phyloP scores from a whole-genome alignment of 2,329 filamentous ascomycete species.

The Cladosporium velox region DNA sequence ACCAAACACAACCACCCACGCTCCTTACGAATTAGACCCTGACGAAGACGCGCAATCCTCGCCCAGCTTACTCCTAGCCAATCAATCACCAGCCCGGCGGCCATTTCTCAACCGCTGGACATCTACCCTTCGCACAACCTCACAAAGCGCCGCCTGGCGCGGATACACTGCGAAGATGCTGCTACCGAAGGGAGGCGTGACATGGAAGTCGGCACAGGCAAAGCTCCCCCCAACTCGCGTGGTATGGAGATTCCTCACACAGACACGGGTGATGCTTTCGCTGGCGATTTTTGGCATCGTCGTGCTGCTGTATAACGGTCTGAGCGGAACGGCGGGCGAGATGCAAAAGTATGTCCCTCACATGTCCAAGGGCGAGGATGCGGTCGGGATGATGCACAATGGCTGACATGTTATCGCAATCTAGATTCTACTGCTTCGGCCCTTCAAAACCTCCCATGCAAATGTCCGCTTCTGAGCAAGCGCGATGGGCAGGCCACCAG shows the following conservation, averaged over 20 bases:
- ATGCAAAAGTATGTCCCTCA: constrained; percentile 74
- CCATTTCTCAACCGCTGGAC: not conserved
- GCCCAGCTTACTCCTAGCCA: constrained; percentile 9
- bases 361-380: not conserved
- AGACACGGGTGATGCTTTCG: constrained; percentile 75
- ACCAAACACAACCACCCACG: constrained; percentile 8
- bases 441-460: constrained; percentile 94
- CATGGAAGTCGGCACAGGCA: constrained; percentile 86
- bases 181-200: constrained; percentile 84
- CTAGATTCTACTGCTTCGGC: constrained; percentile 95
- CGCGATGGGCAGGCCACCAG: constrained; percentile 82
- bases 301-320: constrained; percentile 83
- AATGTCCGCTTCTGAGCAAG: constrained; percentile 89
- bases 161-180: constrained; percentile 63
- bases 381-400: not conserved
- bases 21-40: constrained; percentile 11
- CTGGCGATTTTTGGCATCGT: constrained; percentile 70
- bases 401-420: constrained; percentile 10
- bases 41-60: not conserved
- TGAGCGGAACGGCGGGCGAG: constrained; percentile 76
- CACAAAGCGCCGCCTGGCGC: constrained; percentile 19
- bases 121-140: constrained; percentile 4
- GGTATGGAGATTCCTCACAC: constrained; percentile 63
- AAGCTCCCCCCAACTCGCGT: constrained; percentile 76
- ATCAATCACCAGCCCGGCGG: not conserved